A percentile compares a stretch with the other conserved stretches of the same genome.
These are phyloP conservation scores for Bonia amplexicaulis DNA, from an alignment of 176 grass and related monocot genomes.

Conservation along the genomic window DNA sequence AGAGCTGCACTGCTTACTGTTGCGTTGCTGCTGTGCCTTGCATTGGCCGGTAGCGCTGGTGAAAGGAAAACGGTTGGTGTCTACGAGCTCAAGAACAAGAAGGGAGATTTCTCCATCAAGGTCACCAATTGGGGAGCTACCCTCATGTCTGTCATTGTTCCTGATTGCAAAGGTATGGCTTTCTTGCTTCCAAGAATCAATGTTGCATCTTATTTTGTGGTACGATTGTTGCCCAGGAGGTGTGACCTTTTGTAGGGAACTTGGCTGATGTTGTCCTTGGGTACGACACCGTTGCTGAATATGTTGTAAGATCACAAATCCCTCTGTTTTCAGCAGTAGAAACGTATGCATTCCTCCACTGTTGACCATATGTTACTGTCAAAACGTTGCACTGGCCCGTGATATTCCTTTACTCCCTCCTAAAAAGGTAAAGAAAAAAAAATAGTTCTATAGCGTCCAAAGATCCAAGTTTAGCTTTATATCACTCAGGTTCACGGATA, in stretches of 20 bases:
- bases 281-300: conserved; percentile 58
- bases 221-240: neutral
- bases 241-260: conserved; percentile 42
- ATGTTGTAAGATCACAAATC: conserved; percentile 55
- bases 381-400: neutral
- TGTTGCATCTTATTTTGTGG: neutral
- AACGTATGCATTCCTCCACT: neutral
- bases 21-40: conserved; percentile 30
- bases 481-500: no score
- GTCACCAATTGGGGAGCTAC: conserved; percentile 75
- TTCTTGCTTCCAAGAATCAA: neutral
- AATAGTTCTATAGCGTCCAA: no score
- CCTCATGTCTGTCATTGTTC: conserved; percentile 55
- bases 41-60: conserved; percentile 8
- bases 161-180: conserved; percentile 59
- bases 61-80: conserved; percentile 43
- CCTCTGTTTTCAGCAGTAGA: neutral
- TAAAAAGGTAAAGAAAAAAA: no score
- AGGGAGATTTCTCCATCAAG: conserved; percentile 74
- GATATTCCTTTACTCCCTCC: neutral
- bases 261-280: conserved; percentile 77
- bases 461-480: no score
- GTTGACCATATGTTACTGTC: neutral
- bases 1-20: conserved; percentile 25
- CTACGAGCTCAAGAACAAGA: conserved; percentile 54